phyloP scores from a whole-genome alignment of 2,329 filamentous ascomycete genomes.

The Chaetomium globosum region DNA sequence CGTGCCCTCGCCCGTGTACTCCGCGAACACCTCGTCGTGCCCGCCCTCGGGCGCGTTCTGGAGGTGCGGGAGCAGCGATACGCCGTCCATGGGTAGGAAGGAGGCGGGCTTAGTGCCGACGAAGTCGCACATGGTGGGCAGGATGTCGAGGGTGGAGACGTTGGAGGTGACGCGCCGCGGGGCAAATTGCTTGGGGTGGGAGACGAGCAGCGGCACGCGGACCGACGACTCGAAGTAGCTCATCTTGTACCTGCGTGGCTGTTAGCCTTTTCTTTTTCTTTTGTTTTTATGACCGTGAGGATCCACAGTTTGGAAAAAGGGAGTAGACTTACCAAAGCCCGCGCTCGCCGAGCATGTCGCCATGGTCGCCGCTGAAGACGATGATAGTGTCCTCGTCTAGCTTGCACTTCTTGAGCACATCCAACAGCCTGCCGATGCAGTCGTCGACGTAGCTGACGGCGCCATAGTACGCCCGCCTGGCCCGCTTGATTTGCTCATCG shows the following conservation, averaged over 20 bases:
- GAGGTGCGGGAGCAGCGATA: constrained; percentile 78
- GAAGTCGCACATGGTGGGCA: constrained; percentile 85
- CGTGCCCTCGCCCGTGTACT: constrained; percentile 94
- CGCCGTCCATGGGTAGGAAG: constrained; percentile 81
- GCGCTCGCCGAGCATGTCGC: constrained; percentile 93
- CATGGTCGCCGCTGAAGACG: constrained; percentile 91
- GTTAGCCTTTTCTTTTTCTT: background rate
- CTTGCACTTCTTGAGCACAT: constrained; percentile 75
- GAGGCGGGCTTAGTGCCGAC: constrained; percentile 70
- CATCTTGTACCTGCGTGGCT: constrained; percentile 78
- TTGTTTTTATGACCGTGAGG: no score
- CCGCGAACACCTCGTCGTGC: constrained; percentile 86
- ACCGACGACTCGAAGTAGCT: constrained; percentile 91
- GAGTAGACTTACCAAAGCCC: constrained; percentile 67
- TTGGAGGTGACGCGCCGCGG: constrained; percentile 79
- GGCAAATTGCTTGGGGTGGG: constrained; percentile 73
- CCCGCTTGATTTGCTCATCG: constrained; percentile 82
- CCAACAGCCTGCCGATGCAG: constrained; percentile 80
- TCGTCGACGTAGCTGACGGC: constrained; percentile 93
- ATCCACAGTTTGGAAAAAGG: background rate
- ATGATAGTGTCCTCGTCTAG: constrained; percentile 85
- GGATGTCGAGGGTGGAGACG: constrained; percentile 86
- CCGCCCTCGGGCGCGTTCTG: constrained; percentile 59
- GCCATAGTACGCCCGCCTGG: constrained; percentile 87
- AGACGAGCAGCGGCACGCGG: constrained; percentile 83